Base-by-base conservation (phyloP, 2,329 filamentous ascomycete species). In the Botrytis squamosa region DNA sequence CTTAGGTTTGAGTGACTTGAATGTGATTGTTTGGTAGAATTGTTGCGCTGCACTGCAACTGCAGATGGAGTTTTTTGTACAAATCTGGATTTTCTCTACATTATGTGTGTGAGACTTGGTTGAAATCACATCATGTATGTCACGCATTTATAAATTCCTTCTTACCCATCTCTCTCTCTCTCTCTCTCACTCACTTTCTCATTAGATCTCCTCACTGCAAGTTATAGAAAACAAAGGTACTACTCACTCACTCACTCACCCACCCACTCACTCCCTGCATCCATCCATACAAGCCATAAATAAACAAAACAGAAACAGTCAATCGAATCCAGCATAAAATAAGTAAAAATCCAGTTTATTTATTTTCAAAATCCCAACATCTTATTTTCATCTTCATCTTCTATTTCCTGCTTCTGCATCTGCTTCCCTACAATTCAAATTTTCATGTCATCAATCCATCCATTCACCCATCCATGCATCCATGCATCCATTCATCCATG, bases 311-410 rank as follows among this genome's bases (percentile, higher is more conserved):
- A 44, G 12, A 52, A 52, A 7, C 42, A 44, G 12, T 8, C 46
- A 25, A 49, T 55, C 52, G 18, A 29, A 5, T 2, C 3, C 25
- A 22, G 18, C 36, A 55, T 42, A 9, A 68, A 68, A 33, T 16
- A n/a, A 55, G 20, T n/a, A n/a, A n/a, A 52, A 55, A 22, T 33
- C 46, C 38, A 20, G 29, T 29, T 40, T 12, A 33, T 42, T 55
- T 42, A 9, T 57, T 42, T 68, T 57, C 49, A 68, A 68, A 68
- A 68, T 68, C 25, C 49, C 12, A 36, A 14, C 29, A 67, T 49
- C 46, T 29, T 14, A 9, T 33, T 0, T 18, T 29, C 62, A 29
- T 29, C 63, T 44, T 20, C 42, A 42, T 42, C 52, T 44, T 44
- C 42, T 18, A 7, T 18, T 18, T 12, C 62, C 40, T n/a, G 12